A percentile compares a stretch with the other conserved stretches of the same genome.
These are phyloP conservation scores for Fusarium bulbicola DNA, from an alignment of 2,329 filamentous ascomycete genomes.

Conservation along the genomic window DNA sequence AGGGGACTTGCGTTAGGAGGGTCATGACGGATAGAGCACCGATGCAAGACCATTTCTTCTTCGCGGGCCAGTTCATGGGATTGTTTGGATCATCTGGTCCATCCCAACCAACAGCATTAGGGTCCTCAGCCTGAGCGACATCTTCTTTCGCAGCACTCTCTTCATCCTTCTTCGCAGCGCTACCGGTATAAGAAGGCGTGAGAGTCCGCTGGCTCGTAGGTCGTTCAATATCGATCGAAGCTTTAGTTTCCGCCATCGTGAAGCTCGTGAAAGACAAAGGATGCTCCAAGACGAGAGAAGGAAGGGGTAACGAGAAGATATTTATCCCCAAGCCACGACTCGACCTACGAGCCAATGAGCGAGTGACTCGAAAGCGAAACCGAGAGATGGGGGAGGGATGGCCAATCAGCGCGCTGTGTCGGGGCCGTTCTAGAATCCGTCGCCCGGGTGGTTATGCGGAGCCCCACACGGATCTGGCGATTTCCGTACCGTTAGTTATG, in stretches of 20 bases:
- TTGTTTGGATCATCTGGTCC: conserved; percentile 61
- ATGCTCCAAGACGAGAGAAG: not conserved
- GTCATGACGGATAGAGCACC: conserved; percentile 45
- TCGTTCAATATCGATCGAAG: conserved; percentile 1
- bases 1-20: conserved; percentile 37
- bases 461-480: conserved; percentile 9
- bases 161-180: conserved; percentile 8
- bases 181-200: conserved; percentile 10
- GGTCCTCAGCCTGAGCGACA: conserved; percentile 6
- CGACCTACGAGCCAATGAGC: not conserved
- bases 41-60: conserved; percentile 50
- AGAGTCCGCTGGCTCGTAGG: conserved; percentile 34
- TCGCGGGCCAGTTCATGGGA: conserved; percentile 71
- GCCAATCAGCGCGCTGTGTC: not conserved
- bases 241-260: not conserved
- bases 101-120: conserved; percentile 40
- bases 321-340: conserved; percentile 7
- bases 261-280: not conserved
- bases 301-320: not conserved
- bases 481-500: conserved; percentile 21
- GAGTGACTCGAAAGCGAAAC: not conserved
- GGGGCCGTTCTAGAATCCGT: not conserved
- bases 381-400: not conserved
- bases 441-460: conserved; percentile 12
- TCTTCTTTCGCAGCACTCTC: conserved; percentile 1